A percentile compares a stretch with the other conserved stretches of the same genome.
phyloP scores from a whole-genome alignment of 768 basidiomycete species.

The Boletales sp. region DNA sequence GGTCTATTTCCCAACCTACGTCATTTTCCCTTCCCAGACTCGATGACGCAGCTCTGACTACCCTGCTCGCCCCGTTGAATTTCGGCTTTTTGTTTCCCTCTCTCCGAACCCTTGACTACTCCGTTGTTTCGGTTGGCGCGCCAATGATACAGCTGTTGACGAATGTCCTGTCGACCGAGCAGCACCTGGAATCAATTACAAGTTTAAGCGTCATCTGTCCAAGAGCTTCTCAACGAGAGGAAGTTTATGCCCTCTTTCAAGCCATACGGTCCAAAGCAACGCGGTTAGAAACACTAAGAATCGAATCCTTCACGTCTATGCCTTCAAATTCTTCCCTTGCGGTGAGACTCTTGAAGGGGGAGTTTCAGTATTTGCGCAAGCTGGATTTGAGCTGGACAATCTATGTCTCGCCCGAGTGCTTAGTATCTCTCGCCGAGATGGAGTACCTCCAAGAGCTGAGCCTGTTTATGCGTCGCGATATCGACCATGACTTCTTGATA shows the following conservation, averaged over 20 bases:
- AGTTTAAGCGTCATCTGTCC: conserved; percentile 24
- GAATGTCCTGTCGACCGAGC: conserved; percentile 16
- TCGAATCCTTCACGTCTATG: conserved; percentile 22
- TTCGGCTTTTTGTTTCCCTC: conserved; percentile 23
- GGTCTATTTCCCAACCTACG: conserved; percentile 21
- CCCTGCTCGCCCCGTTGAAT: conserved; percentile 18
- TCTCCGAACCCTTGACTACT: conserved; percentile 25
- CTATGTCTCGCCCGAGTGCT: conserved; percentile 20
- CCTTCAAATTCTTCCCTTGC: conserved; percentile 7
- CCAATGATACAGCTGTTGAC: conserved; percentile 18
- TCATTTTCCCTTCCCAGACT: conserved; percentile 18
- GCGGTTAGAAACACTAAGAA: conserved; percentile 14
- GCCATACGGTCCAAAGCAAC: conserved; percentile 20
- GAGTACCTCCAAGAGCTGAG: conserved; percentile 22
- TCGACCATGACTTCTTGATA: conserved; percentile 12
- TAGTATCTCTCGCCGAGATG: conserved; percentile 20
- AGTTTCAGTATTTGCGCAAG: conserved; percentile 20
- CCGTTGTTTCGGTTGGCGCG: conserved; percentile 22
- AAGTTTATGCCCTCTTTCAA: conserved; percentile 21
- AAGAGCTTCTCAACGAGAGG: conserved; percentile 13
- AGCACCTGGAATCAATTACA: conserved; percentile 14
- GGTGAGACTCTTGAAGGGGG: conserved; percentile 14
- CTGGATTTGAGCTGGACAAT: conserved; percentile 24
- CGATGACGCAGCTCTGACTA: conserved; percentile 21
- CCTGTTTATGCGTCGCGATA: conserved; percentile 17